A percentile compares a stretch with the other conserved stretches of the same genome.
Evolutionary conservation across 768 basidiomycete species (phyloP).

Genomic region (Tubosaeta sp.): DNA sequence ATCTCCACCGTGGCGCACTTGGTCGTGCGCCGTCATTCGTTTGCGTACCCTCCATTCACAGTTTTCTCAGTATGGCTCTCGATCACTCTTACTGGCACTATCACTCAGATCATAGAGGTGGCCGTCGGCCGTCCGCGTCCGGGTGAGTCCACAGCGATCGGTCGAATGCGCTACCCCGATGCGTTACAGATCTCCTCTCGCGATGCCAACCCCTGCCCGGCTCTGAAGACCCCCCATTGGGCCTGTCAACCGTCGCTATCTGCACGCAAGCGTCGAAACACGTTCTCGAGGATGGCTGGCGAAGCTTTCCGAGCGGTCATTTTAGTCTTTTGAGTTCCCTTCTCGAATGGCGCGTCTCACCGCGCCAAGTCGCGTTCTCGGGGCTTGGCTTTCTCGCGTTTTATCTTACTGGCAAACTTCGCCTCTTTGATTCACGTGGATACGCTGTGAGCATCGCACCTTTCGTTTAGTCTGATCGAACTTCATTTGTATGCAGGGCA

Average conservation of each 20-base stretch:
- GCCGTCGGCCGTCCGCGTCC: conserved; percentile 88
- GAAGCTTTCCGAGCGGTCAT: conserved; percentile 90
- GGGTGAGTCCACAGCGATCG: conserved; percentile 37
- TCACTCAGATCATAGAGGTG: conserved; percentile 81
- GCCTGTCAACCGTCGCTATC: conserved; percentile 63
- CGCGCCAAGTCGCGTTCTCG: conserved; percentile 72
- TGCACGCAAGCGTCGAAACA: conserved; percentile 66
- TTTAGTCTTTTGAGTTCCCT: conserved; percentile 42
- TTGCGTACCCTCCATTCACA: neutral
- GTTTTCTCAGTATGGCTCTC: conserved; percentile 54
- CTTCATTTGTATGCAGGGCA: conserved; percentile 37
- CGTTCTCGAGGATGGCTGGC: conserved; percentile 75
- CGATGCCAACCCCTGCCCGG: conserved; percentile 63
- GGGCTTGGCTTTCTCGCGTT: conserved; percentile 87
- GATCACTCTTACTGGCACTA: conserved; percentile 65
- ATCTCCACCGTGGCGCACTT: conserved; percentile 65
- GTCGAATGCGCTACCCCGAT: neutral
- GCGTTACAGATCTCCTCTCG: conserved; percentile 21
- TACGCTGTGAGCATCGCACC: conserved; percentile 45
- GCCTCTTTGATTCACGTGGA: conserved; percentile 79
- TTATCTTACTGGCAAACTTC: conserved; percentile 88
- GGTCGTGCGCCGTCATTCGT: conserved; percentile 18
- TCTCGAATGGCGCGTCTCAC: neutral
- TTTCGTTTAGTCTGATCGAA: neutral
- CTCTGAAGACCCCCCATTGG: conserved; percentile 62